Evolutionary conservation across 108 stramenopile genomes (phyloP).

Genomic region (Fistulifera pelliculosa): DNA sequence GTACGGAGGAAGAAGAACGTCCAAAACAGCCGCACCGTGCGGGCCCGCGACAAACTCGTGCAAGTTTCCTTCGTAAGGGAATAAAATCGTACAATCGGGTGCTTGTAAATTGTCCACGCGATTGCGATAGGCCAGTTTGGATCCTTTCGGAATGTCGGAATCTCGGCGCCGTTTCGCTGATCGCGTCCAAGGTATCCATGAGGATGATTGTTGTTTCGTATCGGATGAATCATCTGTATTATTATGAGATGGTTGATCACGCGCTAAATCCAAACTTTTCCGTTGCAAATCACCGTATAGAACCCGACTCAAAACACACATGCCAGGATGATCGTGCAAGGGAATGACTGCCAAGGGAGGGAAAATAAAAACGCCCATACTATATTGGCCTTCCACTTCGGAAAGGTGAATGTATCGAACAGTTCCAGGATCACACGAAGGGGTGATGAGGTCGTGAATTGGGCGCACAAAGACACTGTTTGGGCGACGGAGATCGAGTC

Average conservation of each 20-base stretch:
- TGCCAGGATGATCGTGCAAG: constrained; percentile 90
- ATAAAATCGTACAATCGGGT: constrained; percentile 62
- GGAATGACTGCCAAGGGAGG: constrained; percentile 85
- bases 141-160: constrained; percentile 20
- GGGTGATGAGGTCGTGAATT: constrained; percentile 2
- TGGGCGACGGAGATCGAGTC: background rate
- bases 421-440: constrained; percentile 2
- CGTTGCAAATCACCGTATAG: constrained; percentile 82
- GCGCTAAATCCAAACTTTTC: constrained; percentile 61
- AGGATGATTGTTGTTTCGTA: background rate
- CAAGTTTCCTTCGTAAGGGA: constrained; percentile 79
- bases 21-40: constrained; percentile 83
- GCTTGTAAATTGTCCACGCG: constrained; percentile 45
- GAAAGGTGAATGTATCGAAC: constrained; percentile 77
- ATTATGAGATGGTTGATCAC: constrained; percentile 10
- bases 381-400: constrained; percentile 64
- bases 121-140: constrained; percentile 37
- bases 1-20: constrained; percentile 92
- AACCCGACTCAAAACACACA: constrained; percentile 86
- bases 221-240: background rate
- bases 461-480: constrained; percentile 3
- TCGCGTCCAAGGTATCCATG: background rate
- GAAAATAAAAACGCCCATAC: constrained; percentile 89
- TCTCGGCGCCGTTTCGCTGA: no score
- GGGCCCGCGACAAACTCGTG: constrained; percentile 89